Percentiles rank a stretch among this genome's conserved stretches.
These are phyloP conservation scores for Exophiala dermatitidis DNA, from an alignment of 2,329 filamentous ascomycete species.

Conservation along the genomic window DNA sequence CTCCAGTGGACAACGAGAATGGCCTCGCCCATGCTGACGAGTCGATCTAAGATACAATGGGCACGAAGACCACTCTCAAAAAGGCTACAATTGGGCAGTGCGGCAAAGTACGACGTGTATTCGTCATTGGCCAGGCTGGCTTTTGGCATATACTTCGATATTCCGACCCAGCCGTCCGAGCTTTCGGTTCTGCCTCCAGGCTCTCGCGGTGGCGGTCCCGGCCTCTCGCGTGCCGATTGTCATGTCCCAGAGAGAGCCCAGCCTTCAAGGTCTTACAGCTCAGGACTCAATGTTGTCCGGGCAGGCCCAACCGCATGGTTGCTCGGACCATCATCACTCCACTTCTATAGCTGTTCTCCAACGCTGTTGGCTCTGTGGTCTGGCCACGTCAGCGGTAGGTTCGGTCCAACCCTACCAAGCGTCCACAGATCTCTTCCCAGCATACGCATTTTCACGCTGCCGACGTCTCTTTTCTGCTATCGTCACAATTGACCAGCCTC, in stretches of 20 bases:
- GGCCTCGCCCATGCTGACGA: not conserved
- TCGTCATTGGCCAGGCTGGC: not conserved
- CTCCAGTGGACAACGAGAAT: no score
- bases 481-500: constrained; percentile 14
- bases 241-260: constrained; percentile 3
- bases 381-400: not conserved
- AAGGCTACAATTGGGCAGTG: not conserved
- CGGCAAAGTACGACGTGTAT: not conserved
- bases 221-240: constrained; percentile 10
- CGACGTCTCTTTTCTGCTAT: not conserved
- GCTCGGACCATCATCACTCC: constrained; percentile 7
- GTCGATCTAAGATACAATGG: not conserved
- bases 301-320: constrained; percentile 12
- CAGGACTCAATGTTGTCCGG: constrained; percentile 28
- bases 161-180: constrained; percentile 1
- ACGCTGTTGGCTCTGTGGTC: constrained; percentile 5
- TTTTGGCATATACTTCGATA: not conserved
- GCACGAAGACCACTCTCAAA: not conserved
- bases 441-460: constrained; percentile 7
- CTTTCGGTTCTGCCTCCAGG: constrained; percentile 2
- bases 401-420: constrained; percentile 4
- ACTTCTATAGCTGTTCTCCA: constrained; percentile 14
- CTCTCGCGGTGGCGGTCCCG: constrained; percentile 8
- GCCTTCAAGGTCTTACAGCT: constrained; percentile 68
- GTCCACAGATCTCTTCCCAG: constrained; percentile 11